Evolutionary conservation across 176 grass and related monocot genomes (phyloP).

Genomic region (Sorghum bicolor): DNA sequence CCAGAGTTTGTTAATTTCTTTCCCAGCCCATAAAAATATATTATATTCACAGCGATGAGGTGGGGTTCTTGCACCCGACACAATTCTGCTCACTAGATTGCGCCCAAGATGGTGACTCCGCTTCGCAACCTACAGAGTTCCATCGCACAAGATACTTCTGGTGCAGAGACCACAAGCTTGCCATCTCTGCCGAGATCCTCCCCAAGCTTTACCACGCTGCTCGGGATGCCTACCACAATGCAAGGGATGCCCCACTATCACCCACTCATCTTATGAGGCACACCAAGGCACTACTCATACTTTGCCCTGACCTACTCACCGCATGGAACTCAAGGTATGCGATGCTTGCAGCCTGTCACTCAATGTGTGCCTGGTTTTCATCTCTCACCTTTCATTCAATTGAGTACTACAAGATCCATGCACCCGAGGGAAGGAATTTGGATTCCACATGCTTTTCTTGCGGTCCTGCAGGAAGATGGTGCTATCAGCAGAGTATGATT

Average conservation of each 20-base stretch:
- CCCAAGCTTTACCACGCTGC: constrained; percentile 44
- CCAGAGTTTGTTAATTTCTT: not conserved
- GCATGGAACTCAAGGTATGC: constrained; percentile 79
- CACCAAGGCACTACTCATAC: constrained; percentile 70
- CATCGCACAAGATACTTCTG: constrained; percentile 40
- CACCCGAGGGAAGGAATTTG: not conserved
- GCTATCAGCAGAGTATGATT: constrained; percentile 36
- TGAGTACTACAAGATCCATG: not conserved
- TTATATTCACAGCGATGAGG: constrained; percentile 50
- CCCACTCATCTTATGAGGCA: constrained; percentile 46
- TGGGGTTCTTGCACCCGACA: constrained; percentile 70
- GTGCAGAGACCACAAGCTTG: constrained; percentile 78
- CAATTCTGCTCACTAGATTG: constrained; percentile 52
- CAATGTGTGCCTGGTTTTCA: not conserved
- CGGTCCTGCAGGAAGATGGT: constrained; percentile 46
- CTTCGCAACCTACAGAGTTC: constrained; percentile 20
- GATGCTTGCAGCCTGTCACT: not conserved
- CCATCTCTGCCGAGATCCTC: constrained; percentile 55
- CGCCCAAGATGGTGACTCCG: not conserved
- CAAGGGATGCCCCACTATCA: not conserved
- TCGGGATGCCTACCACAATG: constrained; percentile 25
- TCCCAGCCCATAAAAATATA: not conserved
- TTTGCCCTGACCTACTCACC: constrained; percentile 58
- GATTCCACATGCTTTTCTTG: not conserved
- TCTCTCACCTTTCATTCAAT: not conserved